These are phyloP conservation scores for Wickerhamomyces sp. DNA, from an alignment of 1,139 yeast genomes.

Conservation along the genomic window DNA sequence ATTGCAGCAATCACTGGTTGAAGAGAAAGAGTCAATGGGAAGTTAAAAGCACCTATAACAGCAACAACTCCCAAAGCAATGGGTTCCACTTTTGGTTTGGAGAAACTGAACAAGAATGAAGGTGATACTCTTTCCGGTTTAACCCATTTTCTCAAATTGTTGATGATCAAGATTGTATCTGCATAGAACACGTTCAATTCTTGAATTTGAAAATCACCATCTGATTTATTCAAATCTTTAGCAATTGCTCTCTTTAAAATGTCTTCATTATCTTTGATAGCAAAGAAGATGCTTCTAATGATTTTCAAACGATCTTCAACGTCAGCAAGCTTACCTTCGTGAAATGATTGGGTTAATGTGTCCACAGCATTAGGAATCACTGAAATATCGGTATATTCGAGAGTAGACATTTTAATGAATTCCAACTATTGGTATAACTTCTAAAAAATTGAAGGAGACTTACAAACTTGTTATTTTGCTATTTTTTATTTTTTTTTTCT, in stretches of 20 bases:
- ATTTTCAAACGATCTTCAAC: constrained; percentile 56
- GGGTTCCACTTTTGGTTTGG: constrained; percentile 49
- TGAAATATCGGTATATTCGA: constrained; percentile 42
- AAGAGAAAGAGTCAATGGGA: constrained; percentile 64
- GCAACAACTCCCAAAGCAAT: constrained; percentile 76
- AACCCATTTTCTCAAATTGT: constrained; percentile 56
- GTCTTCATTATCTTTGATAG: constrained; percentile 55
- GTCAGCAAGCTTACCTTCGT: constrained; percentile 45
- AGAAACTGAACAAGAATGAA: constrained; percentile 37
- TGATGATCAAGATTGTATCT: constrained; percentile 59
- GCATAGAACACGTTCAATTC: constrained; percentile 50
- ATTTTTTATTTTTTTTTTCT: too few relatives aligned
- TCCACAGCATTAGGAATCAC: constrained; percentile 47
- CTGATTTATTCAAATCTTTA: constrained; percentile 62
- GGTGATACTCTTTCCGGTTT: constrained; percentile 48
- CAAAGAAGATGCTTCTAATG: constrained; percentile 64
- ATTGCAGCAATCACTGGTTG: constrained; percentile 75
- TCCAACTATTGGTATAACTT: too few relatives aligned
- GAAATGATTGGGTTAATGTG: constrained; percentile 38
- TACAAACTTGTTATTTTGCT: too few relatives aligned
- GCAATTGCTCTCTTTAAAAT: constrained; percentile 52
- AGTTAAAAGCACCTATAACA: constrained; percentile 82
- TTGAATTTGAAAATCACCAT: constrained; percentile 52
- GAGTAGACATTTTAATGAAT: too few relatives aligned
- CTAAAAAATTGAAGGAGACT: too few relatives aligned